A percentile compares a stretch with the other conserved stretches of the same genome.
Conservation (phyloP, 2,329 filamentous ascomycete genomes). For the Fusarium falciforme region DNA sequence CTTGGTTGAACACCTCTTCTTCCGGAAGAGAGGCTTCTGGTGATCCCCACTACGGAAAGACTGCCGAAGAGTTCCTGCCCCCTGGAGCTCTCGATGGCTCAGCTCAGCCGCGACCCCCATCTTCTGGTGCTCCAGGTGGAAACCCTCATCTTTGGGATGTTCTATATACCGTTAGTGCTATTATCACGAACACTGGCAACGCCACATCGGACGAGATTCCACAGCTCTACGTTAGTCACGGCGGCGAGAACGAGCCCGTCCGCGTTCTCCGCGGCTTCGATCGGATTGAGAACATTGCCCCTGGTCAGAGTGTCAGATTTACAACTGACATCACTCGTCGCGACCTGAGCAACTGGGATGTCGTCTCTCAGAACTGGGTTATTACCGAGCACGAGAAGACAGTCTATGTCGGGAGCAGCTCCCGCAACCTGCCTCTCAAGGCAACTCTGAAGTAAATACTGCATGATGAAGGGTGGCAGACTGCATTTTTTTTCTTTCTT, state of each 20-base stretch:
- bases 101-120: slow-evolving; percentile 65
- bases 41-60: slow-evolving; percentile 70
- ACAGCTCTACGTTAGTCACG: slow-evolving; percentile 84
- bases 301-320: slow-evolving; percentile 77
- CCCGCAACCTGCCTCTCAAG: slow-evolving; percentile 62
- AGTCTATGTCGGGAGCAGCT: slow-evolving; percentile 66
- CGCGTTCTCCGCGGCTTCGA: slow-evolving; percentile 84
- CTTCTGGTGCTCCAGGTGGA: slow-evolving; percentile 69
- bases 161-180: slow-evolving; percentile 74
- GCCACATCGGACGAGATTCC: slow-evolving; percentile 76
- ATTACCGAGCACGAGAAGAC: slow-evolving; percentile 63
- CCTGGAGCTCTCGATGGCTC: slow-evolving; percentile 64
- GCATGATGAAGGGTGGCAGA: background rate
- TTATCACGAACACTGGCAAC: slow-evolving; percentile 77
- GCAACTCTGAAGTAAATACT: slow-evolving; percentile 26
- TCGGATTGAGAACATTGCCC: slow-evolving; percentile 73
- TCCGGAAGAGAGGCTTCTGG: slow-evolving; percentile 65
- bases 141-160: slow-evolving; percentile 75
- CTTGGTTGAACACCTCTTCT: slow-evolving; percentile 75
- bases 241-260: slow-evolving; percentile 77
- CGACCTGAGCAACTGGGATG: slow-evolving; percentile 91
- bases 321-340: slow-evolving; percentile 77
- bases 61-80: slow-evolving; percentile 70
- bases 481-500: background rate
- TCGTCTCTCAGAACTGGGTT: slow-evolving; percentile 84